These are phyloP conservation scores for Ceratobasidium sp. DNA, from an alignment of 1,284 basidiomycete species.

Conservation along the genomic window DNA sequence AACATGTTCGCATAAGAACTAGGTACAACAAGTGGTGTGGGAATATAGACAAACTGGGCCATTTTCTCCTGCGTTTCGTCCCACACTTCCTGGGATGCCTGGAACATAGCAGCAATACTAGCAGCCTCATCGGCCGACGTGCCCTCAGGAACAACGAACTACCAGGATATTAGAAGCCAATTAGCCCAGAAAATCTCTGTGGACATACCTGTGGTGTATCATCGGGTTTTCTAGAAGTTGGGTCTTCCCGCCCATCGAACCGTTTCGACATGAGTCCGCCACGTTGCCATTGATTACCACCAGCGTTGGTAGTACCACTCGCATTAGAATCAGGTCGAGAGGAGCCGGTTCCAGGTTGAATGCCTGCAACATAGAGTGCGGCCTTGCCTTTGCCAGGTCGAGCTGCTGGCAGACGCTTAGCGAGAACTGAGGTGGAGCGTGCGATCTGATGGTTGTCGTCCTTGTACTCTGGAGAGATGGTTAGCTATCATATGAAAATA, in stretches of 20 bases:
- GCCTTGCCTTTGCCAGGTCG: constrained; percentile 94
- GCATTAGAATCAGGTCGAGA: constrained; percentile 40
- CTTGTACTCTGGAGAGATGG: constrained; percentile 75
- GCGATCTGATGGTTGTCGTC: constrained; percentile 94
- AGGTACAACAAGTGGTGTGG: constrained; percentile 10
- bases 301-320: background rate
- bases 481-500: constrained; percentile 12
- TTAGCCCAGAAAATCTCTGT: no score
- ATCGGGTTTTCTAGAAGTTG: constrained; percentile 19
- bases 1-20: constrained; percentile 53
- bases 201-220: constrained; percentile 11
- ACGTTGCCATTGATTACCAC: constrained; percentile 40
- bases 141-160: constrained; percentile 38
- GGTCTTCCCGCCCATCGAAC: constrained; percentile 85
- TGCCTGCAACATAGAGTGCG: constrained; percentile 80
- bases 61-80: constrained; percentile 97
- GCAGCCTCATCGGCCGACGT: constrained; percentile 80
- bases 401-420: constrained; percentile 86
- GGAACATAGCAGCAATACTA: constrained; percentile 96
- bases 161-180: constrained; percentile 25
- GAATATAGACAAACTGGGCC: constrained; percentile 84
- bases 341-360: constrained; percentile 43
- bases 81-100: constrained; percentile 90
- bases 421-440: constrained; percentile 92
- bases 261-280: constrained; percentile 80